These are phyloP conservation scores for Phyllosticta ampelicida DNA, from an alignment of 2,329 filamentous ascomycete genomes.

Conservation along the genomic window DNA sequence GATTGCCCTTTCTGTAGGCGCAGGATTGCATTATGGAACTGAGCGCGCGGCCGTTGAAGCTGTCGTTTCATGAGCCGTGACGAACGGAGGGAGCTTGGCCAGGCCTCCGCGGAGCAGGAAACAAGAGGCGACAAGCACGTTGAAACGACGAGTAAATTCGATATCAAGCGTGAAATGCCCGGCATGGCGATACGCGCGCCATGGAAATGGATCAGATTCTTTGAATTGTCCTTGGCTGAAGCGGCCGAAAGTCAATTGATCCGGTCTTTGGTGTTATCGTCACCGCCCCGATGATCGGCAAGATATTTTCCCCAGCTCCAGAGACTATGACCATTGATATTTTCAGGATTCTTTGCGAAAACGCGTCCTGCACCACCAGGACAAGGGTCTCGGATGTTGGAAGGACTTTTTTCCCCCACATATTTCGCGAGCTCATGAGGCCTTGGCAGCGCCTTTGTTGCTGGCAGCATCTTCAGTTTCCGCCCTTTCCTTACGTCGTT, in stretches of 20 bases:
- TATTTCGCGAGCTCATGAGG: neutral
- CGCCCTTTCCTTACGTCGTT: constrained; percentile 81
- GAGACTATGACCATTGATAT: neutral
- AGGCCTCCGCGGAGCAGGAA: neutral
- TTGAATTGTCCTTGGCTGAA: neutral
- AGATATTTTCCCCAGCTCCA: neutral
- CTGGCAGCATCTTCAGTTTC: constrained; percentile 41
- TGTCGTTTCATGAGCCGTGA: neutral
- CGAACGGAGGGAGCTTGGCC: neutral
- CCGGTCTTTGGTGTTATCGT: neutral
- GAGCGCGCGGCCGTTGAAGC: neutral
- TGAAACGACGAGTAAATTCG: neutral
- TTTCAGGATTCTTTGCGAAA: neutral
- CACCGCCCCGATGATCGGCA: neutral
- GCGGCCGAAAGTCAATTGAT: neutral
- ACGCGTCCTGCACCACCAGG: neutral
- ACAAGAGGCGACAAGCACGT: neutral
- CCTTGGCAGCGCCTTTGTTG: constrained; percentile 16
- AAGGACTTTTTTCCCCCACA: neutral
- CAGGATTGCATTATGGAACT: neutral
- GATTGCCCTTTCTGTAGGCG: neutral
- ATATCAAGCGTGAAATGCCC: neutral
- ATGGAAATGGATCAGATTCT: neutral
- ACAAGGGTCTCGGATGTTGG: neutral
- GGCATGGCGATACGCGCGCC: neutral